Base-by-base conservation (phyloP, 768 basidiomycete genomes). In the Hericium erinaceus region DNA sequence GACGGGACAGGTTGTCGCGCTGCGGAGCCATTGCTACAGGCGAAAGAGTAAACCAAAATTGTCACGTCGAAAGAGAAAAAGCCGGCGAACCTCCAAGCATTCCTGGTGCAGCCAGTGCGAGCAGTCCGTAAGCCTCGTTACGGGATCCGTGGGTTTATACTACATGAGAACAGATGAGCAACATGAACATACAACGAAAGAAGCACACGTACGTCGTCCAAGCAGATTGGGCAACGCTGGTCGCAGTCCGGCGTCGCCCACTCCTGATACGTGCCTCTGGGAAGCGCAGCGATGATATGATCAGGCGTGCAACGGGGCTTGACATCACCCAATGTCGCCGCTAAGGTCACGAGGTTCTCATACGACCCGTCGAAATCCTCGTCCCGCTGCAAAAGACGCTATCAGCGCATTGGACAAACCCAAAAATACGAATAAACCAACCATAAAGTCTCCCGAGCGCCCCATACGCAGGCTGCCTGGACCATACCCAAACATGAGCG, bases 51-150 rank as follows among this genome's bases (percentile, higher is more conserved):
- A 57, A 49, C 39, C 24, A 33, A 33, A 20, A 52, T 22, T 24
- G 9, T 18, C 16, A 13, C 33, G 8, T 4, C 26, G 11, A 54
- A 9, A 33, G 41, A 58, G 54, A 28, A 24, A 4, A 51, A 41
- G 16, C 9, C 9, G 28, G 69, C 79, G n/a, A 54, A 89, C 89
- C 74, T 85, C 76, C 26, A 92, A 68, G 72, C 90, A 92, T 18
- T 74, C 77, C 65, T 83, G 81, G 68, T 92, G 90, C 61, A 91
- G 70, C 88, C 89, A 92, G 69, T 92, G 90, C 1, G 81, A 70
- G 61, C 90, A 92, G 54, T 83, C 82, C 24, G 77, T 72, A 6
- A 90, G 76, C 61, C 84, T 88, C 56, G 85, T 75, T 9, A 90
- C 77, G 2, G 73, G 63, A 62, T 91, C 89, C n/a, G 69, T 67